Conservation (phyloP, 371 early-diverging fungal genomes). For the Mortierella sp. region DNA sequence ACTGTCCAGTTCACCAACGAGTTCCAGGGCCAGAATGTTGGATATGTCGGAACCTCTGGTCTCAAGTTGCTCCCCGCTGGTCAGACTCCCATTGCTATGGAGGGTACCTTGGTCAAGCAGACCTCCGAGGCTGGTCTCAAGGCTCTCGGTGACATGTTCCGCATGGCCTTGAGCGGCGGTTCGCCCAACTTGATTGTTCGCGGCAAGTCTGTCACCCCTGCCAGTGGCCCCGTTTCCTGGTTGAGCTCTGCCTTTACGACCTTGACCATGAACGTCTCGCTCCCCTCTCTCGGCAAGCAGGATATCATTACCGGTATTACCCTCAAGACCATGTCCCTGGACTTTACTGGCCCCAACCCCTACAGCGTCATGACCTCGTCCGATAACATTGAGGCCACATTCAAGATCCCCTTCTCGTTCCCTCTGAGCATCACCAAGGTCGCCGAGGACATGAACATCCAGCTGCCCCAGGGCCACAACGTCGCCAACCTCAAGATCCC, state of each 20-base stretch:
- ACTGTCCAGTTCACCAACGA: constrained; percentile 62
- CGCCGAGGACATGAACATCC: constrained; percentile 59
- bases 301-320: constrained; percentile 59
- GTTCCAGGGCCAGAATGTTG: constrained; percentile 60
- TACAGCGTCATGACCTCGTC: constrained; percentile 64
- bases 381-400: constrained; percentile 59
- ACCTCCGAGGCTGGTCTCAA: constrained; percentile 58
- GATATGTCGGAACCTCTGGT: constrained; percentile 31
- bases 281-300: constrained; percentile 62
- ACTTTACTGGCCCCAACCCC: constrained; percentile 62
- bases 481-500: constrained; percentile 62
- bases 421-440: constrained; percentile 60
- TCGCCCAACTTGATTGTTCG: constrained; percentile 55
- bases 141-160: constrained; percentile 63
- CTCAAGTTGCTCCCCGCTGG: constrained; percentile 29
- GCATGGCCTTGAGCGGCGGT: constrained; percentile 59
- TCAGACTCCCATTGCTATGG: constrained; percentile 49
- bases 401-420: constrained; percentile 70
- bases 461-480: constrained; percentile 37
- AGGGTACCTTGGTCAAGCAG: constrained; percentile 65
- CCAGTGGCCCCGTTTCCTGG: constrained; percentile 65
- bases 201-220: constrained; percentile 62
- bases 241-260: constrained; percentile 64
- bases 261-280: constrained; percentile 61
- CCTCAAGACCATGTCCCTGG: constrained; percentile 61